Percentiles rank a stretch among this genome's conserved stretches.
These are phyloP conservation scores for Pseudogymnoascus sp. DNA, from an alignment of 2,329 filamentous ascomycete genomes.

Conservation along the genomic window DNA sequence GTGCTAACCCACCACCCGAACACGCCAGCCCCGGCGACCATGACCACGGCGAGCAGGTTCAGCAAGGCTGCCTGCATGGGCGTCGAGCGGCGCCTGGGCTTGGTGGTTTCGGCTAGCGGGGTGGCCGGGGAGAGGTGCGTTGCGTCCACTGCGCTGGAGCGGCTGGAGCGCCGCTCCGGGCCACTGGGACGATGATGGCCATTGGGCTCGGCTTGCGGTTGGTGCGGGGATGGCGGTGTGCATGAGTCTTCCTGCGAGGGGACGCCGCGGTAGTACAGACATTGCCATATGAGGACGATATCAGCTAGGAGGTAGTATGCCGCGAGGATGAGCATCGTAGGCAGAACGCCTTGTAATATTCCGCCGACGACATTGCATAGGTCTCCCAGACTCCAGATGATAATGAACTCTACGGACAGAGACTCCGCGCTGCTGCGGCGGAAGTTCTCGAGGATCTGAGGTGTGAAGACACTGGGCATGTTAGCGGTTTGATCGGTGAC, in stretches of 20 bases:
- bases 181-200: constrained; percentile 37
- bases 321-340: constrained; percentile 93
- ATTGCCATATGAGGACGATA: constrained; percentile 78
- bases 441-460: constrained; percentile 95
- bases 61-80: constrained; percentile 54
- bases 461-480: constrained; percentile 63
- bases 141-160: constrained; percentile 51
- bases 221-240: neutral
- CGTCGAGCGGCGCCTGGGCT: constrained; percentile 38
- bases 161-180: constrained; percentile 46
- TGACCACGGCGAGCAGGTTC: constrained; percentile 66
- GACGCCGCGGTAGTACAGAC: constrained; percentile 93
- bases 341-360: constrained; percentile 80
- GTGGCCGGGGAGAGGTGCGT: constrained; percentile 73
- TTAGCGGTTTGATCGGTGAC: neutral
- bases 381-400: constrained; percentile 89
- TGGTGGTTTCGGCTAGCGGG: constrained; percentile 56
- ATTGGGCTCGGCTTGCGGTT: constrained; percentile 33
- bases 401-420: constrained; percentile 82
- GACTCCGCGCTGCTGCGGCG: constrained; percentile 76
- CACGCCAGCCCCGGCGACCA: constrained; percentile 77
- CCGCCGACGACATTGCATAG: constrained; percentile 96
- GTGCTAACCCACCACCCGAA: constrained; percentile 75
- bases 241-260: constrained; percentile 49
- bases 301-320: constrained; percentile 91